Evolutionary conservation across 2,329 filamentous ascomycete genomes (phyloP).

Genomic region (Fusarium stilboides): DNA sequence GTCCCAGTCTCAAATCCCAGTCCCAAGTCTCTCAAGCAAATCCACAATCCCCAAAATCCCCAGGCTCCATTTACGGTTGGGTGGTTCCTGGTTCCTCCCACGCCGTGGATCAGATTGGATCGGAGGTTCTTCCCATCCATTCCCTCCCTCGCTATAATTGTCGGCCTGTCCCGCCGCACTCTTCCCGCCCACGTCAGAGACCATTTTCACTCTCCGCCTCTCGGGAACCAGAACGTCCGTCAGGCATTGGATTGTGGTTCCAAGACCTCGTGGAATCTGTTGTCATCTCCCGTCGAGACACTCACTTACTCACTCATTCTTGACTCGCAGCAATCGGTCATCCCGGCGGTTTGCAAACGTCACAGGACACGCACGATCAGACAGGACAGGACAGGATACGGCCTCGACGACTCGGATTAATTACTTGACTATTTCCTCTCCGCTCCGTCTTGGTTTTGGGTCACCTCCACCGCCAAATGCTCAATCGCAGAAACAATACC

Average conservation of each 20-base stretch:
- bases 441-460: conserved; percentile 15
- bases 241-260: conserved; percentile 42
- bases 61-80: conserved; percentile 45
- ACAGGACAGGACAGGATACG: conserved; percentile 6
- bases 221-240: conserved; percentile 34
- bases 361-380: conserved; percentile 17
- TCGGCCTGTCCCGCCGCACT: conserved; percentile 47
- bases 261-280: conserved; percentile 47
- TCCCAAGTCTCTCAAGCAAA: conserved; percentile 34
- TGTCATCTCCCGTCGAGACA: conserved; percentile 49
- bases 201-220: conserved; percentile 37
- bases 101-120: conserved; percentile 44
- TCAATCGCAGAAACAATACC: conserved; percentile 34
- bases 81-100: conserved; percentile 46
- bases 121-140: conserved; percentile 42
- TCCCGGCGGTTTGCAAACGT: conserved; percentile 29
- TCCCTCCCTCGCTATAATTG: conserved; percentile 46
- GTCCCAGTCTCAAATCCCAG: conserved; percentile 36
- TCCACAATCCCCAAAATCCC: conserved; percentile 44
- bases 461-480: conserved; percentile 40
- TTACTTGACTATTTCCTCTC: conserved; percentile 15
- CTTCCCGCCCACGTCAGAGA: conserved; percentile 46
- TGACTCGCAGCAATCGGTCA: conserved; percentile 40
- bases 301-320: conserved; percentile 40
- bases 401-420: conserved; percentile 29